Conservation (phyloP, 1,139 yeast species). For the Williopsis jadinii region DNA sequence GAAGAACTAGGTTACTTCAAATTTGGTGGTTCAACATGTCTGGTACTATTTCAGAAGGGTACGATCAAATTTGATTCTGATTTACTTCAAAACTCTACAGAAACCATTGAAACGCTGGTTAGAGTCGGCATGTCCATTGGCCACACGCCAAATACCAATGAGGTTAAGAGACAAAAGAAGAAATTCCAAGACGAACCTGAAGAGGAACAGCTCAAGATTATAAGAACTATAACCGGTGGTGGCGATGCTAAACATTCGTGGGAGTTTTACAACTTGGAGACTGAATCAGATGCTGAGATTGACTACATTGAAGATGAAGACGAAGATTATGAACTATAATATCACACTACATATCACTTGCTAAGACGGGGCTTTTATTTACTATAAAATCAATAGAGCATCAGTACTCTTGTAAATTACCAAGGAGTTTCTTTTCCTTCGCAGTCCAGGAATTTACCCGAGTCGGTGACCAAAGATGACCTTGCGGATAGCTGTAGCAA, state of each 20-base stretch:
- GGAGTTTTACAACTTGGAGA: constrained; percentile 25
- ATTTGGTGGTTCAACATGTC: constrained; percentile 89
- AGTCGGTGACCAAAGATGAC: no score
- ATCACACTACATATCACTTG: no score
- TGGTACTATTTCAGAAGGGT: constrained; percentile 44
- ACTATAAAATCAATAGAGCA: no score
- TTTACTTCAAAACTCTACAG: constrained; percentile 56
- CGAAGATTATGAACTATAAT: not conserved
- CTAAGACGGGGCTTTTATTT: no score
- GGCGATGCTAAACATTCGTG: constrained; percentile 25
- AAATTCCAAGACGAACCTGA: constrained; percentile 43
- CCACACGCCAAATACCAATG: constrained; percentile 48
- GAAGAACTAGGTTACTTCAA: constrained; percentile 92
- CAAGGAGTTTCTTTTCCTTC: no score
- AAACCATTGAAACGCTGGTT: constrained; percentile 73
- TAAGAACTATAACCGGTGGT: constrained; percentile 53
- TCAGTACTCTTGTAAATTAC: no score
- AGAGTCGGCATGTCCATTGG: constrained; percentile 92
- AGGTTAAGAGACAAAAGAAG: constrained; percentile 40
- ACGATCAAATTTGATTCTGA: constrained; percentile 63
- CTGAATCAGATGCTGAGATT: constrained; percentile 10
- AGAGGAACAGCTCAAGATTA: constrained; percentile 44
- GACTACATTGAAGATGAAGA: constrained; percentile 1
- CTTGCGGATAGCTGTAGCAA: no score
- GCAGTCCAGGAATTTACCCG: no score